These are phyloP conservation scores for Fusarium sp. DNA, from an alignment of 2,329 filamentous ascomycete species.

Conservation along the genomic window DNA sequence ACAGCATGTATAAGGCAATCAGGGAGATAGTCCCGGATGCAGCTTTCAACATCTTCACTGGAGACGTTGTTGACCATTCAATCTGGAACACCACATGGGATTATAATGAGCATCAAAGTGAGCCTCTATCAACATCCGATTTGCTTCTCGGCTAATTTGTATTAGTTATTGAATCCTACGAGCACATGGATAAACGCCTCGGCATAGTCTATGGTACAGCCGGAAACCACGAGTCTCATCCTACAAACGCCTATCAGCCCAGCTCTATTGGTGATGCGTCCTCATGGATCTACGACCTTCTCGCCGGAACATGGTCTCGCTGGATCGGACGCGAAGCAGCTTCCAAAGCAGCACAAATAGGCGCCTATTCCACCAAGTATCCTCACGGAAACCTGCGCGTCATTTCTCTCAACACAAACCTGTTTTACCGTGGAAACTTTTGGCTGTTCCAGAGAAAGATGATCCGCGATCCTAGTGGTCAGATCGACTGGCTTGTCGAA, in stretches of 20 bases:
- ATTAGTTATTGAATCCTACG: conserved; percentile 60
- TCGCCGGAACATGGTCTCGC: conserved; percentile 59
- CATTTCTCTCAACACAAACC: conserved; percentile 70
- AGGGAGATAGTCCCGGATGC: conserved; percentile 59
- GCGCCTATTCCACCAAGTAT: conserved; percentile 62
- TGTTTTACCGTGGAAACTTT: conserved; percentile 70
- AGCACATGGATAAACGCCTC: conserved; percentile 57
- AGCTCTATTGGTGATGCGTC: conserved; percentile 53
- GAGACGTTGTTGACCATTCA: conserved; percentile 67
- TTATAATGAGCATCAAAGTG: conserved; percentile 50
- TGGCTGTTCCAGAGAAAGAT: conserved; percentile 64
- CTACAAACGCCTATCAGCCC: conserved; percentile 64
- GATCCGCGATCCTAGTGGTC: conserved; percentile 62
- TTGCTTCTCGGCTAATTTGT: neutral
- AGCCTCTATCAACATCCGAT: neutral
- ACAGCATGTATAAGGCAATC: conserved; percentile 67
- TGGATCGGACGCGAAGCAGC: conserved; percentile 57
- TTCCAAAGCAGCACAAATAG: conserved; percentile 55
- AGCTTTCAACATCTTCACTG: conserved; percentile 69
- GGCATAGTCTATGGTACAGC: conserved; percentile 63
- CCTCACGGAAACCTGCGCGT: conserved; percentile 62
- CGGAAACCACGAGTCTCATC: conserved; percentile 69
- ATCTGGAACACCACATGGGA: conserved; percentile 59
- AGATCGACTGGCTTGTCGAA: conserved; percentile 65
- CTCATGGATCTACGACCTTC: conserved; percentile 65